These are phyloP conservation scores for Diaporthe australafricana DNA, from an alignment of 2,329 filamentous ascomycete genomes.

Conservation along the genomic window DNA sequence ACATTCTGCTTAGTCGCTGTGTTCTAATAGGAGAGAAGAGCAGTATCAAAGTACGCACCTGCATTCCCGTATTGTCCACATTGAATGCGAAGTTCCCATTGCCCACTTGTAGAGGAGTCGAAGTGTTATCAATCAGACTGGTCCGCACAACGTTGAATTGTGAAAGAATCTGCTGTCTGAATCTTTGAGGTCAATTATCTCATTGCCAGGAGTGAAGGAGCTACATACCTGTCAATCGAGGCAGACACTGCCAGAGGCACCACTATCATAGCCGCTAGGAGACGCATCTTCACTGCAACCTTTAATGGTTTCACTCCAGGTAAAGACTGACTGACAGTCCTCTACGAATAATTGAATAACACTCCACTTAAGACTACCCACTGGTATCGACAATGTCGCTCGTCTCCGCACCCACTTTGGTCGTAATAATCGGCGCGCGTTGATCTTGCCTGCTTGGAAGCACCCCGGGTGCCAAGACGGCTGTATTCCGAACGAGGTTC, in stretches of 20 bases:
- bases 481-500: conserved; percentile 22
- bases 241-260: conserved; percentile 9
- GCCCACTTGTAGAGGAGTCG: conserved; percentile 53
- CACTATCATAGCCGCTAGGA: background rate
- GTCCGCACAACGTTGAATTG: conserved; percentile 9
- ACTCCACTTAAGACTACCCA: background rate
- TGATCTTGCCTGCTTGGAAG: background rate
- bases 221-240: background rate
- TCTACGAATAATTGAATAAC: background rate
- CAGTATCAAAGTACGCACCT: background rate
- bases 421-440: background rate
- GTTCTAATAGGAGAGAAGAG: too few species aligned
- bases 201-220: background rate
- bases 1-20: background rate
- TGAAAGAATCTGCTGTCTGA: background rate
- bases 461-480: conserved; percentile 19
- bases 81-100: conserved; percentile 62
- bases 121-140: conserved; percentile 35
- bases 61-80: conserved; percentile 57
- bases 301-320: background rate
- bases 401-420: background rate
- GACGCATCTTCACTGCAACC: background rate
- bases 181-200: background rate
- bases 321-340: background rate
- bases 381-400: background rate